Base-by-base conservation (phyloP, 2,329 filamentous ascomycete species). In the Pseudogymnoascus sp. region DNA sequence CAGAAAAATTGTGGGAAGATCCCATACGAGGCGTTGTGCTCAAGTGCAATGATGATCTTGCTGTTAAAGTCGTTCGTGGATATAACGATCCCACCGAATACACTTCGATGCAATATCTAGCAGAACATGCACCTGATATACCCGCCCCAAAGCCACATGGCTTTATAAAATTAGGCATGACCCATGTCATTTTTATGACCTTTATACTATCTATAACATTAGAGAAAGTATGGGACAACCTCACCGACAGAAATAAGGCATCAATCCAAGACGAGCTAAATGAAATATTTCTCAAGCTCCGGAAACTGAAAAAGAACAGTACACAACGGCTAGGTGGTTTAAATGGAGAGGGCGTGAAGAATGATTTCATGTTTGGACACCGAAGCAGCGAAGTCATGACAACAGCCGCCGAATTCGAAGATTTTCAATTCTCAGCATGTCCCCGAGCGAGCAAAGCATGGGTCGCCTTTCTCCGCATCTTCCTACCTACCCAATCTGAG, bases 391-490 rank as follows among this genome's bases (percentile, higher is more conserved):
- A 66, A 62, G 50, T 59, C 53, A 40, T 59, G 13, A 60, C 21
- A 13, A 53, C 50, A n/a, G 50, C 63, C 31, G 23, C 50, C 37
- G 56, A 40, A 62, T 67, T 65, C 19, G 64, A 64, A 59, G 62
- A 67, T 19, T 65, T 66, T 33, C 60, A 64, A 40, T 67, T 67
- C 46, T 67, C 64, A n/a, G 40, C 50, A 19, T 35, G 37, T 44
- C 33, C 13, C n/a, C 21, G n/a, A 56, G 29, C 19, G 4, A 63
- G 62, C 29, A 29, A 46, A 38, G 29, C 62, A 53, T 65, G 53
- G 33, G 63, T 61, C 10, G 64, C 38, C 6, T 65, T 64, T 46
- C 65, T 66, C 31, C 61, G 66, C 19, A 63, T 59, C 35, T 65
- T 67, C 10, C 56, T 66, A 2, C 66, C 65, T 11, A 29, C 21